A percentile compares a stretch with the other conserved stretches of the same genome.
phyloP scores from a whole-genome alignment of 768 basidiomycete species.

The Suillus clintonianus region DNA sequence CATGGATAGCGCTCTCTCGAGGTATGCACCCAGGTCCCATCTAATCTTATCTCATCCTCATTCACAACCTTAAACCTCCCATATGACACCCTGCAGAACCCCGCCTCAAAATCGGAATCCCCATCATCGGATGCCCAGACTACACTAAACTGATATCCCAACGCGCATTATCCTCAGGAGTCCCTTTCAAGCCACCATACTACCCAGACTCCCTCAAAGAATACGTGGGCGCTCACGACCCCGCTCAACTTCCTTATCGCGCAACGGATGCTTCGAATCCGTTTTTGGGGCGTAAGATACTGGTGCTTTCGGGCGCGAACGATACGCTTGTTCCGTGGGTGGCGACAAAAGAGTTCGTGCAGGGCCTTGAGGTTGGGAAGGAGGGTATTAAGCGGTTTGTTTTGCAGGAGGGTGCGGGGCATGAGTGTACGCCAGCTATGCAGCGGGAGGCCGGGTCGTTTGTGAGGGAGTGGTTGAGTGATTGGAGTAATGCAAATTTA shows the following conservation, averaged over 20 bases:
- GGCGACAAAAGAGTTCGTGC: slow-evolving; percentile 58
- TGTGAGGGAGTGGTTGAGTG: slow-evolving; percentile 25
- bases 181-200: slow-evolving; percentile 51
- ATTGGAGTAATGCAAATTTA: slow-evolving; percentile 6
- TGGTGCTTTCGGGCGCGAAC: slow-evolving; percentile 66
- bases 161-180: slow-evolving; percentile 49
- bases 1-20: slow-evolving; percentile 68
- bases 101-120: slow-evolving; percentile 46
- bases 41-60: neutral
- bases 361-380: slow-evolving; percentile 51
- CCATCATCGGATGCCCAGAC: slow-evolving; percentile 74
- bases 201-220: slow-evolving; percentile 56
- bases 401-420: slow-evolving; percentile 58
- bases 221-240: slow-evolving; percentile 49
- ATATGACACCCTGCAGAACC: slow-evolving; percentile 35
- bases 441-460: slow-evolving; percentile 41
- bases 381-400: slow-evolving; percentile 58
- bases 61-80: neutral
- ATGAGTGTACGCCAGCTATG: slow-evolving; percentile 66
- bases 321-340: slow-evolving; percentile 71
- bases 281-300: slow-evolving; percentile 70
- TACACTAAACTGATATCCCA: slow-evolving; percentile 55
- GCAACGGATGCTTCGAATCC: slow-evolving; percentile 47
- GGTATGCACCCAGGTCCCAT: slow-evolving; percentile 28
- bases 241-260: slow-evolving; percentile 44